These are phyloP conservation scores for Omphalea diandra DNA, from an alignment of 441 rosid species.

Conservation along the genomic window DNA sequence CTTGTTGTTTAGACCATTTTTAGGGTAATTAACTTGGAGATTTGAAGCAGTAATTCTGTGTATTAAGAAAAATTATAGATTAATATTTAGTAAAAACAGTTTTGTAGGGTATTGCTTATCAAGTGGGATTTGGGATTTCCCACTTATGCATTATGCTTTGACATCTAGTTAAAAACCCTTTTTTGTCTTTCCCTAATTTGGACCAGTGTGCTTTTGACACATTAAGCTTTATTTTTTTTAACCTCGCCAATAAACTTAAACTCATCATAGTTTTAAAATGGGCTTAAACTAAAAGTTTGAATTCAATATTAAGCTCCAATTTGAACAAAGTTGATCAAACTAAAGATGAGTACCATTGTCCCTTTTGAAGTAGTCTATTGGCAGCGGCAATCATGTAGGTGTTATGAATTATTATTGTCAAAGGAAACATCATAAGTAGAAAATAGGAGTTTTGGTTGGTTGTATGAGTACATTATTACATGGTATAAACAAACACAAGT, in stretches of 20 bases:
- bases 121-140: slow-evolving; percentile 8
- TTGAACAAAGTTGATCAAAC: too few species aligned
- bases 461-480: neutral
- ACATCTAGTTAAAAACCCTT: slow-evolving; percentile 13
- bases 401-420: neutral
- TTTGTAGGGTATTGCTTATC: slow-evolving; percentile 9
- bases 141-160: slow-evolving; percentile 12
- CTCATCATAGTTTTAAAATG: too few species aligned
- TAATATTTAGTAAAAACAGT: neutral
- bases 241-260: too few species aligned
- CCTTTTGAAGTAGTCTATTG: neutral
- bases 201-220: neutral
- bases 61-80: neutral
- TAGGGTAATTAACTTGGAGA: neutral
- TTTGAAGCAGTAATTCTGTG: slow-evolving; percentile 14
- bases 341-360: too few species aligned
- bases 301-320: too few species aligned
- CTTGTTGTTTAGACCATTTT: slow-evolving; percentile 38
- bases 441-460: neutral
- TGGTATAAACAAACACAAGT: neutral
- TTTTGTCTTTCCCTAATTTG: slow-evolving; percentile 15
- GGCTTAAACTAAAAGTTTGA: too few species aligned
- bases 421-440: neutral
- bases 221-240: neutral
- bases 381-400: neutral